A percentile compares a stretch with the other conserved stretches of the same genome.
These are phyloP conservation scores for Hemerocallis citrina DNA, from an alignment of 106 monocot genomes.

Conservation along the genomic window DNA sequence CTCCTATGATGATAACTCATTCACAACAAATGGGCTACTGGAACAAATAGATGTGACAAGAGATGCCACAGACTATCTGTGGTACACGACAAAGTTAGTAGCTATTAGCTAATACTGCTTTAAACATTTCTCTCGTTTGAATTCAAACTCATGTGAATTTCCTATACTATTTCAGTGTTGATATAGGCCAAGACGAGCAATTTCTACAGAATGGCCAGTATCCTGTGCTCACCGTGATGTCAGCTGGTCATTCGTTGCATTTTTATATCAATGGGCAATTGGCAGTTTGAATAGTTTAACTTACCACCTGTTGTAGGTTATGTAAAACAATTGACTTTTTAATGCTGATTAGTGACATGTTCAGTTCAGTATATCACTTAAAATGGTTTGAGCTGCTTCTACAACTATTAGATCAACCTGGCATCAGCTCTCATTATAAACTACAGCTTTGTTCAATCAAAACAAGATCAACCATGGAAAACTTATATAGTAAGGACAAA, in stretches of 20 bases:
- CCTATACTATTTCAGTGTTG: constrained; percentile 10
- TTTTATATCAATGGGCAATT: constrained; percentile 24
- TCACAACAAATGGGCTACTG: constrained; percentile 38
- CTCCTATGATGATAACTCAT: constrained; percentile 26
- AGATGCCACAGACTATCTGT: constrained; percentile 54
- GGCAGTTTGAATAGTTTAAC: no score
- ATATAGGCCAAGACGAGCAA: constrained; percentile 21
- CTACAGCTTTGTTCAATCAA: no score
- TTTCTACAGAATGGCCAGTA: constrained; percentile 20
- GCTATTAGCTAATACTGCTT: neutral
- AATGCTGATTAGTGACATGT: no score
- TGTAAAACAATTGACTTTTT: no score
- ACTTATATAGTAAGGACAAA: no score
- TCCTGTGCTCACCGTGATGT: constrained; percentile 22
- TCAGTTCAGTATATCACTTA: no score
- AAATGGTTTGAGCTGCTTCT: no score
- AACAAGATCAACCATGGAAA: no score
- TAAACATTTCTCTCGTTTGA: neutral
- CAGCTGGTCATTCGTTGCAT: constrained; percentile 30
- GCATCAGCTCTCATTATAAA: no score
- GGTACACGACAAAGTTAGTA: constrained; percentile 68
- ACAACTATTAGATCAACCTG: no score
- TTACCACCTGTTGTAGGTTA: no score
- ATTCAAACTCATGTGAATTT: neutral
- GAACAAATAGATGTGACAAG: constrained; percentile 56